Base-by-base conservation (phyloP, 2,329 filamentous ascomycete species). In the Macroventuria anomochaeta region DNA sequence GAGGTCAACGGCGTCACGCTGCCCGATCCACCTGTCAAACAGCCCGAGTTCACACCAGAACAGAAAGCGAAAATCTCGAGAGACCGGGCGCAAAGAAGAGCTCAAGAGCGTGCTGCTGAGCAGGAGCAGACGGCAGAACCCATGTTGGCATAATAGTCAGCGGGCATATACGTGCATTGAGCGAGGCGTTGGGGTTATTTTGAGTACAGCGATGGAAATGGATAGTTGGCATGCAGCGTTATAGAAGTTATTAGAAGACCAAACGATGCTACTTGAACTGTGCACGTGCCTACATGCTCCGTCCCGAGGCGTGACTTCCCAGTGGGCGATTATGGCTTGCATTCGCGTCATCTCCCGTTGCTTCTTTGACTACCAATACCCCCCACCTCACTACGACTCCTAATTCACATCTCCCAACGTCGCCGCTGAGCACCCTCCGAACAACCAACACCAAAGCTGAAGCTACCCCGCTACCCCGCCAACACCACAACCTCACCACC, bases 1-100 rank as follows among this genome's bases (percentile, higher is more conserved):
- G 86, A 93, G 68, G 73, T 86, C 46, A 74, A 72, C 33, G 76
- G 75, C 28, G 65, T 69, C 18, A 62, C 64, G 43, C 60, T 80
- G 29, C 77, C 78, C n/a, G 68, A 76, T 52, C 72, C 75, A 28
- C 78, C 79, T 5, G 53, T 51, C 11, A 58, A 64, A 17, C 60
- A 67, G 18, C 68, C 69, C 38, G 68, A 73, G 23, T 63, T 68
- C 15, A 71, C 67, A 17, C 58, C 66, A 18, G 60, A 63, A 41
- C 59, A 71, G 40, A 68, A 67, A 52, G 69, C 59, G 10, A 58
- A 69, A 41, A 64, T 65, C 34, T 67, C 66, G 13, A 66, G 67
- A 57, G 70, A 75, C 33, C 64, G 69, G 43, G 70, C 71, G 12
- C 55, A 67, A 40, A 61, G 69, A 52, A 67, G 72, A 50, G 72